phyloP scores from a whole-genome alignment of 768 basidiomycete genomes.

The Leucosporidium scottii region DNA sequence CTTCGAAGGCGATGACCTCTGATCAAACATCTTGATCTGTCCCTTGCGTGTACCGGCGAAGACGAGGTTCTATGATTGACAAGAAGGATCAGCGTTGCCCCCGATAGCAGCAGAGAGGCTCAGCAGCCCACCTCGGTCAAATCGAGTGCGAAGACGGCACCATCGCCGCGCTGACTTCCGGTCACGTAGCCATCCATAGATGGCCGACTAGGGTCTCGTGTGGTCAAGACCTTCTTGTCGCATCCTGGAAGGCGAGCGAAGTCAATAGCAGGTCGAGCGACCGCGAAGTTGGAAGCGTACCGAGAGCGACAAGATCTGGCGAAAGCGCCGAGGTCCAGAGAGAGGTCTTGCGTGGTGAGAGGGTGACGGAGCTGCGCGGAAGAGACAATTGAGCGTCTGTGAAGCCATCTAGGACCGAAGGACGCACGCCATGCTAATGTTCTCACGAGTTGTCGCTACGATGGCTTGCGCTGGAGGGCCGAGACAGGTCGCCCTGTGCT shows the following conservation, averaged over 20 bases:
- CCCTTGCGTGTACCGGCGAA: conserved; percentile 23
- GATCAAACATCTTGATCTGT: conserved; percentile 9
- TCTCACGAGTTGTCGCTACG: conserved; percentile 16
- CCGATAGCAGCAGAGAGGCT: neutral
- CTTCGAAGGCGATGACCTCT: neutral
- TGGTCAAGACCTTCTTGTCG: conserved; percentile 25
- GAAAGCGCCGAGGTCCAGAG: conserved; percentile 30
- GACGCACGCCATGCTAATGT: conserved; percentile 23
- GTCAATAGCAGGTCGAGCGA: too few relatives aligned
- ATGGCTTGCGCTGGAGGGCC: conserved; percentile 25
- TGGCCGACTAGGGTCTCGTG: neutral
- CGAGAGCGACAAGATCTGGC: conserved; percentile 15
- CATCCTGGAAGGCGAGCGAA: neutral
- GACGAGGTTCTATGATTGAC: conserved; percentile 3
- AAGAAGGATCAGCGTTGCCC: neutral
- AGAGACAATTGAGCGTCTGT: too few relatives aligned
- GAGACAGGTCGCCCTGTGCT: conserved; percentile 20
- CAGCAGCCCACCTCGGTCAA: conserved; percentile 10
- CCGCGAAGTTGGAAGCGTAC: neutral
- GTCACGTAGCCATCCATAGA: conserved; percentile 21
- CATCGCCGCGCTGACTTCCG: conserved; percentile 18
- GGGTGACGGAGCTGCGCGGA: conserved; percentile 11
- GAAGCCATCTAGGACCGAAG: neutral
- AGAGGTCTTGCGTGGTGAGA: conserved; percentile 25
- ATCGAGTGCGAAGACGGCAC: conserved; percentile 29